phyloP scores from a whole-genome alignment of 768 basidiomycete species.

The Chalciporus sphaerocephalus region DNA sequence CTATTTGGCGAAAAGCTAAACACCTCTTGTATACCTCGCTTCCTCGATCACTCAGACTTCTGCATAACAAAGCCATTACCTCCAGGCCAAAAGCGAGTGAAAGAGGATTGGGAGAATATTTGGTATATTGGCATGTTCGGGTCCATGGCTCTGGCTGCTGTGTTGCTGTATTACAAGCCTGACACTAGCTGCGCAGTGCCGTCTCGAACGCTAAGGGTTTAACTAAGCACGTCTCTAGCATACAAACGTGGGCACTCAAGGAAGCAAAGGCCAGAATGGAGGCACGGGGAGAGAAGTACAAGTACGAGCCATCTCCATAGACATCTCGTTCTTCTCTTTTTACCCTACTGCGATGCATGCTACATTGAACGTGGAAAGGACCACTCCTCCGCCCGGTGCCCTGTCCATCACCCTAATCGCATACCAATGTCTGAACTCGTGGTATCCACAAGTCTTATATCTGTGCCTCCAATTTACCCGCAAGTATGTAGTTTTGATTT shows the following conservation, averaged over 20 bases:
- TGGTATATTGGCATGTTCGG: constrained; percentile 95
- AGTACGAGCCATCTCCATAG: constrained; percentile 62
- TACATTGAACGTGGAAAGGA: neutral
- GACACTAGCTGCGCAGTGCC: constrained; percentile 70
- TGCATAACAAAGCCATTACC: constrained; percentile 54
- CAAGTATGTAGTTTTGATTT: no score
- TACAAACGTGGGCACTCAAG: constrained; percentile 87
- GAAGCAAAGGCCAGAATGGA: constrained; percentile 91
- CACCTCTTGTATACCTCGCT: neutral
- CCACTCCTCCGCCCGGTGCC: no score
- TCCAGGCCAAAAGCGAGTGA: constrained; percentile 78
- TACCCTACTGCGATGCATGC: neutral
- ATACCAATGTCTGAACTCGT: no score
- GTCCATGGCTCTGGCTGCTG: constrained; percentile 66
- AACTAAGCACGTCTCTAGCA: constrained; percentile 41
- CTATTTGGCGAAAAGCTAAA: constrained; percentile 87
- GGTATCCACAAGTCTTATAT: no score
- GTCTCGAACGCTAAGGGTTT: constrained; percentile 2
- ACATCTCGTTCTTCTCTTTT: constrained; percentile 1
- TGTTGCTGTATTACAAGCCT: constrained; percentile 87
- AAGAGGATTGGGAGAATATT: constrained; percentile 86
- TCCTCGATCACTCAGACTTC: neutral
- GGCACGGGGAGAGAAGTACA: constrained; percentile 84
- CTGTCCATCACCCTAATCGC: no score
- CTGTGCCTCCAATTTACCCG: no score